These are phyloP conservation scores for Cladobotryum protrusum DNA, from an alignment of 2,329 filamentous ascomycete genomes.

Conservation along the genomic window DNA sequence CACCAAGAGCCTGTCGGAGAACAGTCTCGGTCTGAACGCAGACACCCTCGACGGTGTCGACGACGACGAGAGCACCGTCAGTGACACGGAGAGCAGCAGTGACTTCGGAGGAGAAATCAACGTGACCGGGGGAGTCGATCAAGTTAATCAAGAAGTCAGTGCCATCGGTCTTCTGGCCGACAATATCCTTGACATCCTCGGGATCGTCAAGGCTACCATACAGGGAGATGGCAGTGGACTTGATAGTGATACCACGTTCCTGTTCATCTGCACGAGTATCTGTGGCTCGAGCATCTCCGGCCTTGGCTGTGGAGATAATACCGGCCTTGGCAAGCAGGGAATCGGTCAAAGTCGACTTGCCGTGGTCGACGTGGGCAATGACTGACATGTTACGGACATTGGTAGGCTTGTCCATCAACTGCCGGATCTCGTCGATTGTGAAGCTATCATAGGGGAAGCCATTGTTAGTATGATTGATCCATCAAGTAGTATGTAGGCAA, in stretches of 20 bases:
- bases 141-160: constrained; percentile 99
- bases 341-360: constrained; percentile 99
- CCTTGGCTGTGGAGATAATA: constrained; percentile 98
- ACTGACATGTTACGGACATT: constrained; percentile 96
- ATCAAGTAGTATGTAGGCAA: no score
- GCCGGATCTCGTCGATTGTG: constrained; percentile 90
- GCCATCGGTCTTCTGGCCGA: constrained; percentile 78
- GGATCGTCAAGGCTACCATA: constrained; percentile 75
- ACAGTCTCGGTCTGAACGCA: constrained; percentile 99
- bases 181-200: constrained; percentile 93
- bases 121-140: constrained; percentile 99
- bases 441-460: constrained; percentile 58
- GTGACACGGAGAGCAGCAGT: constrained; percentile 99
- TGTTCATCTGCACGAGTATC: constrained; percentile 97
- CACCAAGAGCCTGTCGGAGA: constrained; percentile 95
- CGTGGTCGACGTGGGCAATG: constrained; percentile 99
- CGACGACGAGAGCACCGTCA: constrained; percentile 98
- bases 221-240: constrained; percentile 98
- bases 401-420: constrained; percentile 70
- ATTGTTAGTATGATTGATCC: constrained; percentile 39
- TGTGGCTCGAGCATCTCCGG: constrained; percentile 90
- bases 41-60: constrained; percentile 99
- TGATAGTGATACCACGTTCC: constrained; percentile 99
- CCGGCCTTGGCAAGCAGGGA: constrained; percentile 97
- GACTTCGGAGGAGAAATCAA: constrained; percentile 99